Percentiles rank a stretch among this genome's conserved stretches.
phyloP scores from a whole-genome alignment of 495 filamentous ascomycete species.

The Aspergillus mulundensis region DNA sequence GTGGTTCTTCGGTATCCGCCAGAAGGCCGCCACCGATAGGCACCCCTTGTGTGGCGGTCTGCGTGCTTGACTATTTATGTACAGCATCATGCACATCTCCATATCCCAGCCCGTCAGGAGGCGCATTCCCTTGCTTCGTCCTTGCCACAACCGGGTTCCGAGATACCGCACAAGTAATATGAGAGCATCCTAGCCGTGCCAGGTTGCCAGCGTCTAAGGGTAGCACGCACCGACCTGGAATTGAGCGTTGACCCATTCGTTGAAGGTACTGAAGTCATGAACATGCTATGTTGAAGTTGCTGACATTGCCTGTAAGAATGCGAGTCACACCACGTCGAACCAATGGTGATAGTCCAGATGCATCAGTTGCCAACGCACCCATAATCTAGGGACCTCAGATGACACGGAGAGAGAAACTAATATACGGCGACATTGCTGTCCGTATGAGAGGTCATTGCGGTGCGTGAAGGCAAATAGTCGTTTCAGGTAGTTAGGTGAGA shows the following conservation, averaged over 20 bases:
- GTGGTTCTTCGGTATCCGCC: not conserved
- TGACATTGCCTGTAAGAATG: slow-evolving; percentile 2
- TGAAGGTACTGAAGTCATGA: not conserved
- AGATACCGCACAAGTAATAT: not conserved
- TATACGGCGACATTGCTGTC: not conserved
- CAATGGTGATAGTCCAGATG: not conserved
- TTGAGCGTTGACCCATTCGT: not conserved
- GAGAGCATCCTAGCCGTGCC: not conserved
- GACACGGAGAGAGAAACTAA: not conserved
- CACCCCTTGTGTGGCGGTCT: not conserved
- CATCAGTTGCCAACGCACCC: not conserved
- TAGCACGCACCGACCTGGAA: not conserved
- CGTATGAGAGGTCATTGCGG: not conserved
- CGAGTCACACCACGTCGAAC: slow-evolving; percentile 5
- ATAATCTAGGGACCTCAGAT: not conserved
- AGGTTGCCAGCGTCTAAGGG: not conserved
- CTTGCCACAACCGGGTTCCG: not conserved
- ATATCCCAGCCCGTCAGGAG: not conserved
- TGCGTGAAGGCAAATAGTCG: not conserved
- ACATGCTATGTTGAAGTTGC: not conserved
- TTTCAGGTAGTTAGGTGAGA: not conserved
- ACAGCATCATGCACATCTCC: not conserved
- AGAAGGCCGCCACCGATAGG: not conserved
- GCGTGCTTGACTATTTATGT: not conserved
- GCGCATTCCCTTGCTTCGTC: not conserved